Conservation (phyloP, 1,139 yeast species). For the Zygoascus meyerae region DNA sequence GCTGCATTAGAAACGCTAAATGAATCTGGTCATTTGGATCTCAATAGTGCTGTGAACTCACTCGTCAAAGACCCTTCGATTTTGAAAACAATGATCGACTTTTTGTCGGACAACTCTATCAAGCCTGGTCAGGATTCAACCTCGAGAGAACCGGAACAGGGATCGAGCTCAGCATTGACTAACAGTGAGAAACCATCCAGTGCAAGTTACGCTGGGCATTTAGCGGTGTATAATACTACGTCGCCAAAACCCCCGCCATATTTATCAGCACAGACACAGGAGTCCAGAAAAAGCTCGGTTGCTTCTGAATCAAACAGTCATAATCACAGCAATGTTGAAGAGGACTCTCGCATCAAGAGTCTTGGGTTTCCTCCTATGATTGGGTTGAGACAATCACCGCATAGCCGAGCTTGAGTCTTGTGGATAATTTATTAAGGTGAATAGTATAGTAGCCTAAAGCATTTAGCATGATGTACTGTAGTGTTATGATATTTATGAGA, state of each 20-base stretch:
- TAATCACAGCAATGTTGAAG: not conserved
- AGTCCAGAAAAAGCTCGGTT: conserved; percentile 6
- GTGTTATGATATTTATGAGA: too few relatives aligned
- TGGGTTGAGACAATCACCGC: conserved; percentile 10
- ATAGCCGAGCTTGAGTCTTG: conserved; percentile 1
- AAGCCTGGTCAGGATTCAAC: not conserved
- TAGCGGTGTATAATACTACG: conserved; percentile 1
- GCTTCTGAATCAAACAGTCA: conserved; percentile 16
- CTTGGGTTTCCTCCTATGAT: conserved; percentile 11
- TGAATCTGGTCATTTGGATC: conserved; percentile 13
- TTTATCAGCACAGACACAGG: conserved; percentile 11
- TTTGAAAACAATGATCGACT: conserved; percentile 20
- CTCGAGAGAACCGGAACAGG: not conserved
- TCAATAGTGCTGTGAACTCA: conserved; percentile 25
- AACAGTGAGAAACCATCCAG: not conserved
- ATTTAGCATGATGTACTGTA: too few relatives aligned
- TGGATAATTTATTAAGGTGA: conserved; percentile 5
- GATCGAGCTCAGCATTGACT: not conserved
- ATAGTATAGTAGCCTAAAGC: too few relatives aligned
- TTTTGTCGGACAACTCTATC: conserved; percentile 13
- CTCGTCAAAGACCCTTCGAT: conserved; percentile 27
- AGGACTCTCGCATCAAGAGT: conserved; percentile 4
- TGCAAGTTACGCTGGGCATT: conserved; percentile 5
- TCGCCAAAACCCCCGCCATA: conserved; percentile 22
- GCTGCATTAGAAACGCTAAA: conserved; percentile 21